Base-by-base conservation (phyloP, 2,329 filamentous ascomycete species). In the Cyphellophora europaea region DNA sequence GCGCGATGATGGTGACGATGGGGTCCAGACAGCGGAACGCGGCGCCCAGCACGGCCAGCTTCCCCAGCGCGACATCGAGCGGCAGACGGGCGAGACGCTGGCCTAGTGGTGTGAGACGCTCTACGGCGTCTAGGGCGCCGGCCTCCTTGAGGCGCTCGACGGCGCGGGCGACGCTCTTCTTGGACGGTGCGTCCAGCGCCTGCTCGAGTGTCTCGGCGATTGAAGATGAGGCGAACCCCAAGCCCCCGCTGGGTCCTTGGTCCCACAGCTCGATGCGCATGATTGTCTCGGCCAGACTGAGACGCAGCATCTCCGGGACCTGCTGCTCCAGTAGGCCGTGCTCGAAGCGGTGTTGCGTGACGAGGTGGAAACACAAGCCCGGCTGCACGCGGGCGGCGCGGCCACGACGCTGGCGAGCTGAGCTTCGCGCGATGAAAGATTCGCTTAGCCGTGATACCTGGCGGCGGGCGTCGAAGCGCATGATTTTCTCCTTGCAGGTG, bases 261-360 rank as follows among this genome's bases (percentile, higher is more conserved):
- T 93, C 93, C 67, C 89, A 98, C 30, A 95, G 94, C 62, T 98
- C 98, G 46, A 96, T 88, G 6, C 91, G 79, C 55, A 98, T 88
- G 4, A 93, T 87, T 8, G 98, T 68, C 53, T 98, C 91, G 57
- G 98, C 91, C 8, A 98, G 66, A 0, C 91, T 95, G 3, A 98
- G 67, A 1, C 91, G 81, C 27, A 98, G 74, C 77, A 98, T 93
- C 57, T 98, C 91, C 0, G 91, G 93, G 0, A 86, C 94, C 62
- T 96, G 91, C 53, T 95, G 86, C 42, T 93, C 87, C 33, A 79
- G 19, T 58, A 67, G 63, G 39, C 75, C 53, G 38, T 76, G 75
- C 53, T 96, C 88, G 53, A 95, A 86, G 5, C 89, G 77, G 50
- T 87, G 74, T 50, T 81, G 91, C 1, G 91, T 95, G 54, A 96